Percentiles rank a stretch among this genome's conserved stretches.
Conservation (phyloP, 2,329 filamentous ascomycete species). For the Diaporthe nobilis region DNA sequence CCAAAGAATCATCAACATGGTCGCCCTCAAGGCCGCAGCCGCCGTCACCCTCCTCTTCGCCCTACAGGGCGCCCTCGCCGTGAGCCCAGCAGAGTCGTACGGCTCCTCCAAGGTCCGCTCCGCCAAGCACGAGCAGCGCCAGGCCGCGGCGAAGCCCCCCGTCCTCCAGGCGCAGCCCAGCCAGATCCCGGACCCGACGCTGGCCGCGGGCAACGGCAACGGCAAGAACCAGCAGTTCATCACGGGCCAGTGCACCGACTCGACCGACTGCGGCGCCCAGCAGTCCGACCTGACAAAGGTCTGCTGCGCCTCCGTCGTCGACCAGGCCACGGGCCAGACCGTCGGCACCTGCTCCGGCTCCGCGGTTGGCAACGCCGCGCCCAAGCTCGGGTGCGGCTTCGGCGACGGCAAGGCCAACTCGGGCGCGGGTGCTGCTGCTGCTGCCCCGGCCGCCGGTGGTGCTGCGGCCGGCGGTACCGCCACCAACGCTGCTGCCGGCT, state of each 20-base stretch:
- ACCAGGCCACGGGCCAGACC: slow-evolving; percentile 18
- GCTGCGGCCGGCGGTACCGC: neutral
- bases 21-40: slow-evolving; percentile 12
- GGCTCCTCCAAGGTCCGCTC: slow-evolving; percentile 4
- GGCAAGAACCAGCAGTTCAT: slow-evolving; percentile 34
- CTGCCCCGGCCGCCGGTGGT: neutral
- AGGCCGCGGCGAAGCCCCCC: slow-evolving; percentile 26
- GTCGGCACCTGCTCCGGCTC: slow-evolving; percentile 34
- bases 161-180: slow-evolving; percentile 27
- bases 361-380: slow-evolving; percentile 32
- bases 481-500: neutral
- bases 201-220: slow-evolving; percentile 23
- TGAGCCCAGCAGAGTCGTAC: slow-evolving; percentile 6
- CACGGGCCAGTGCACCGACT: slow-evolving; percentile 29
- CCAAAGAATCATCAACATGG: slow-evolving; percentile 19
- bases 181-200: slow-evolving; percentile 22
- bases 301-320: slow-evolving; percentile 32
- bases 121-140: slow-evolving; percentile 35
- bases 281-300: slow-evolving; percentile 32
- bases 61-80: slow-evolving; percentile 30
- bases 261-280: slow-evolving; percentile 31
- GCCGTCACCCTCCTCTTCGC: slow-evolving; percentile 28
- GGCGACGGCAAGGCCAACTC: slow-evolving; percentile 28
- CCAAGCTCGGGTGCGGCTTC: slow-evolving; percentile 34
- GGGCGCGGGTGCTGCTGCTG: neutral